A percentile compares a stretch with the other conserved stretches of the same genome.
Evolutionary conservation across 108 stramenopile genomes (phyloP).

Genomic region (Skeletonema grethae): DNA sequence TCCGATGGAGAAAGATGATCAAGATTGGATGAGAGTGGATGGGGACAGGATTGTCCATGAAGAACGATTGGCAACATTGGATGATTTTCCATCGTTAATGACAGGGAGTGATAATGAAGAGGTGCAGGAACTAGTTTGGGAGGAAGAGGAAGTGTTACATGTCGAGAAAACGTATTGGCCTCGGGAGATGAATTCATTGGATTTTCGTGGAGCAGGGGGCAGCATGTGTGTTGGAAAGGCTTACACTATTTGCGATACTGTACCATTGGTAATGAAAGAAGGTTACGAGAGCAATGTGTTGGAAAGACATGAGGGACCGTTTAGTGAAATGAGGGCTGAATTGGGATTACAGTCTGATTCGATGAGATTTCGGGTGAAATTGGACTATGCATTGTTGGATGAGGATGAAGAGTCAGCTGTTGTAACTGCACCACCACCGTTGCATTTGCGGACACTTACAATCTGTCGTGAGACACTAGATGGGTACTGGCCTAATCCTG

Average conservation of each 20-base stretch:
- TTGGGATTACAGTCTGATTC: slow-evolving; percentile 66
- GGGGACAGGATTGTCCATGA: slow-evolving; percentile 67
- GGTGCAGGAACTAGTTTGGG: slow-evolving; percentile 30
- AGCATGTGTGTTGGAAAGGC: slow-evolving; percentile 89
- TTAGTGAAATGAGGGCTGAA: slow-evolving; percentile 73
- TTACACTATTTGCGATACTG: slow-evolving; percentile 70
- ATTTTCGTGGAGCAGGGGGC: slow-evolving; percentile 87
- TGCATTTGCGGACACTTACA: slow-evolving; percentile 73
- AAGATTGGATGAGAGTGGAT: slow-evolving; percentile 39
- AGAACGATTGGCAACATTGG: slow-evolving; percentile 56
- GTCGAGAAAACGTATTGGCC: slow-evolving; percentile 59
- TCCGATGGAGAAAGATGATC: neutral
- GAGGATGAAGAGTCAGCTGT: slow-evolving; percentile 14
- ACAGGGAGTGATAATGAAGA: slow-evolving; percentile 23
- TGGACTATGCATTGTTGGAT: slow-evolving; percentile 67
- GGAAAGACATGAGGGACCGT: slow-evolving; percentile 67
- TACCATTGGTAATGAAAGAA: slow-evolving; percentile 28
- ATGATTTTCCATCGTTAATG: slow-evolving; percentile 43
- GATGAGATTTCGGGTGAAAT: slow-evolving; percentile 80
- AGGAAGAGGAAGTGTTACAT: slow-evolving; percentile 38
- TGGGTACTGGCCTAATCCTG: slow-evolving; percentile 63
- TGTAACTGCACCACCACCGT: slow-evolving; percentile 44
- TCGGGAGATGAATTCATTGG: slow-evolving; percentile 52
- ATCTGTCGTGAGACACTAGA: slow-evolving; percentile 84
- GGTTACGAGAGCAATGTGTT: slow-evolving; percentile 12